Evolutionary conservation across 2,329 filamentous ascomycete species (phyloP), one percentile per base, ranked within the genome.

Genomic region (Ophiostoma triangulosporum): DNA sequence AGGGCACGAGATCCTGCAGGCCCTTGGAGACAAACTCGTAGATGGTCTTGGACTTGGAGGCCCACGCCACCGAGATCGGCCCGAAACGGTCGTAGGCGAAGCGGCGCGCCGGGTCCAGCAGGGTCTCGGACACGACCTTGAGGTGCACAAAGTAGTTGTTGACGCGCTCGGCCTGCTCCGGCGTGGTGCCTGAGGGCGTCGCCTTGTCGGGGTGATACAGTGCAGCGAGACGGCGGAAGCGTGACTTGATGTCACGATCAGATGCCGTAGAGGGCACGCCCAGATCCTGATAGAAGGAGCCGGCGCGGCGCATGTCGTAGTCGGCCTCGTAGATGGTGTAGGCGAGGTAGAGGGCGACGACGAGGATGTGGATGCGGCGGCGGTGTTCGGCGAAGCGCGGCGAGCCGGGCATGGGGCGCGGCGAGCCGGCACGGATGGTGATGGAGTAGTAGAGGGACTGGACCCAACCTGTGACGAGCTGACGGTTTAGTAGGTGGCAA

Each of bases 261-360:
- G 78, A 76, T 11, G 86, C 84, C 54, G 76, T 67, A 35, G 83
- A 74, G 12, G 83, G 73, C 0, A 96, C 77, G 33, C 81, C 81
- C 0, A 98, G 78, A 58, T 84, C 77, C 48, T 78, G 73, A 70
- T 96, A 97, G 71, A 86, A 95, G 66, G 88, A 83, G 17, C 84
- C 81, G 1, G 75, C 72, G 45, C 76, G 72, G 58, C 80, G 84
- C 27, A 95, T 75, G 58, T 88, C 81, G 71, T 86, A 81, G 74
- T 95, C 87, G 62, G 88, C 85, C 70, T 97, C 91, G 71, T 90
- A 93, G 62, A 97, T 81, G 48, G 89, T 95, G 74, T 95, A 96
- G 59, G 84, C 70, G 35, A 97, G 86, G 70, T 97, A 98, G 57
- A 79, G 70, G 49, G 84, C 73, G 50, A 97, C 84, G 62, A 97